Percentiles rank a stretch among this genome's conserved stretches.
phyloP scores from a whole-genome alignment of 495 filamentous ascomycete genomes.

The Extremus antarcticus region DNA sequence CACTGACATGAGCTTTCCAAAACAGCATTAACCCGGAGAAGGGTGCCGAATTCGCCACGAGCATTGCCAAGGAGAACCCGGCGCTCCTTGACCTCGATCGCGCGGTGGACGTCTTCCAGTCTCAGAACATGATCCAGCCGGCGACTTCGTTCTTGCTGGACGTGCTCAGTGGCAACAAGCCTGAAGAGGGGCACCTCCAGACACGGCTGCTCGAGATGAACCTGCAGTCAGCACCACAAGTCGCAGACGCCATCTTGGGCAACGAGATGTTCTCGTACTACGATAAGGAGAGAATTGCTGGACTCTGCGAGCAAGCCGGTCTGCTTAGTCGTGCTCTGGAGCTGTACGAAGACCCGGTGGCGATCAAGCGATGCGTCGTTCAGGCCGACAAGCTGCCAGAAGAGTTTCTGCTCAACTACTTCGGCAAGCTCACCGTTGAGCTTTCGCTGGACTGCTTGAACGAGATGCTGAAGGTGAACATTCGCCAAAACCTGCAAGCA shows the following conservation, averaged over 20 bases:
- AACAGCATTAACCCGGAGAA: constrained; percentile 70
- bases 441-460: constrained; percentile 89
- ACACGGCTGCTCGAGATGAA: constrained; percentile 98
- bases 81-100: constrained; percentile 86
- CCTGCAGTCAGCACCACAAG: constrained; percentile 86
- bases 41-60: constrained; percentile 82
- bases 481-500: constrained; percentile 89
- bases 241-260: constrained; percentile 91
- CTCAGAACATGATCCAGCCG: constrained; percentile 94
- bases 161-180: constrained; percentile 83
- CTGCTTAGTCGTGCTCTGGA: constrained; percentile 55
- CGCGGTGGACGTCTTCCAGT: constrained; percentile 92
- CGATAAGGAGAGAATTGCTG: constrained; percentile 75
- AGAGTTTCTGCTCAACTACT: constrained; percentile 86
- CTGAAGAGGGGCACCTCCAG: constrained; percentile 86
- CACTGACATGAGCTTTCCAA: not conserved
- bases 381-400: constrained; percentile 74
- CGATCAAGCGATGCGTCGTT: constrained; percentile 77
- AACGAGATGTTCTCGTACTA: constrained; percentile 98
- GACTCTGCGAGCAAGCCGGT: constrained; percentile 76
- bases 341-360: constrained; percentile 78
- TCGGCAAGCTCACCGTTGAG: constrained; percentile 86
- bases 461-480: constrained; percentile 90
- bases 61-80: constrained; percentile 75
- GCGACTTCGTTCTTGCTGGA: constrained; percentile 95